Evolutionary conservation across 192 early-diverging fungal genomes (phyloP), one percentile per base, ranked within the genome.

Genomic region (Podila horticola): DNA sequence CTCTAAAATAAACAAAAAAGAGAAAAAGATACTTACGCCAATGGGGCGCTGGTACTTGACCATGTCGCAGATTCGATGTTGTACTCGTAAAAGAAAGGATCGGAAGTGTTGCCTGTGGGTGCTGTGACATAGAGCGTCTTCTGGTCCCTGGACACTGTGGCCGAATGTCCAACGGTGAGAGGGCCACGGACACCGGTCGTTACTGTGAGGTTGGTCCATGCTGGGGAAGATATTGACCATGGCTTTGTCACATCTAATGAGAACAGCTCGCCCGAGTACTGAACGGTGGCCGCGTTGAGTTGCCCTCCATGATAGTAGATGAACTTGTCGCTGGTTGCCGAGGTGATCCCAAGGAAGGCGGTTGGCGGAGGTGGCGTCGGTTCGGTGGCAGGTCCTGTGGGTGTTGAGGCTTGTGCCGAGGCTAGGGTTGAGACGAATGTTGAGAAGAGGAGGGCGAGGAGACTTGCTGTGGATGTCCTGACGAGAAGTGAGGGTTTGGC

Each of bases 271-370:
- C 57, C 34, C 5, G 76, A 72, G 38, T 68, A 79, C 5, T 58
- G 36, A n/a, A 58, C 13, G 0, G 28, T 20, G 4, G 19, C 24
- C 0, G 4, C 17, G 36, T 79, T 79, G 58, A 79, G 51, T 51
- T 79, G 76, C 67, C 76, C 76, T 13, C 76, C 76, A 10, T 79
- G 76, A 30, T 50, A 79, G 62, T 48, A 79, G 20, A 79, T 59
- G 2, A 22, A 7, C 0, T 59, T 58, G 38, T 72, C 36, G 26
- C 64, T 59, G 19, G 65, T 58, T n/a, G 70, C 70, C 5, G 76
- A 58, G 30, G 70, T 69, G 4, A 68, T 30, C 19, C 70, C 70
- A 1, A 72, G 19, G 48, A 68, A 67, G 30, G 64, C 68, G n/a
- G 6, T 64, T 3, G 74, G 67, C 22, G 20, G 24, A 24, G 8